Base-by-base conservation (phyloP, 192 early-diverging fungal genomes). In the Coemansia sp. region DNA sequence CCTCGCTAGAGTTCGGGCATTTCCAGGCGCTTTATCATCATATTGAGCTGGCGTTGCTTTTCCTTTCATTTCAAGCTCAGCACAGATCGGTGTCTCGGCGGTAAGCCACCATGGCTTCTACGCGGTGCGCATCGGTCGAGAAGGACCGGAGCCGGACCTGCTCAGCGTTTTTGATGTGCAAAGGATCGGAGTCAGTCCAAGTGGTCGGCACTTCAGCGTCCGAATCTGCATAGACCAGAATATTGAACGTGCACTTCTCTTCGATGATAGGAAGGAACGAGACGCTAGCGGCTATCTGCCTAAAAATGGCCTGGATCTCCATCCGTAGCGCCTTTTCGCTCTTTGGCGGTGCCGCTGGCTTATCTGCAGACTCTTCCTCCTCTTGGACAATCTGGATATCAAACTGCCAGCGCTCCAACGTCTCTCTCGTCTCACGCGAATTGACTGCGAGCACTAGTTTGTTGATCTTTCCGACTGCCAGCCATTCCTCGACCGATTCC, bases 391-490 rank as follows among this genome's bases (percentile, higher is more conserved):
- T 68, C 30, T 91, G 84, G 39, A 96, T 86, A 79, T 96, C 92
- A 77, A 98, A 98, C 67, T 97, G 92, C 97, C 95, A 97, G 48
- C 95, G 88, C 77, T 97, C 95, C 5, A 96, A 59, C 11, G 91
- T 90, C 64, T 95, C 89, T 4, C 90, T 81, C 2, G 92, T 92
- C 24, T 94, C 92, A 55, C 88, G 88, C n/a, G 90, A 89, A 61
- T 91, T 91, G 36, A 98, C 90, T 0, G 92, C 93, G 56, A 98
- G 71, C 9, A 98, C 93, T 38, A 98, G 78, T 61, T 92, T 95
- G 67, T 85, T 89, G 36, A 97, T 90, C 52, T 88, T 87, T 41
- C 88, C 87, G 2, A 84, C 84, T 41, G 81, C 73, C 10, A 95
- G 75, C 96, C 94, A 96, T 21, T 86, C 87, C 77, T 94, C 88